A percentile compares a stretch with the other conserved stretches of the same genome.
Evolutionary conservation across 139 green algal species (phyloP).

Genomic region (Chlorella sorokiniana): DNA sequence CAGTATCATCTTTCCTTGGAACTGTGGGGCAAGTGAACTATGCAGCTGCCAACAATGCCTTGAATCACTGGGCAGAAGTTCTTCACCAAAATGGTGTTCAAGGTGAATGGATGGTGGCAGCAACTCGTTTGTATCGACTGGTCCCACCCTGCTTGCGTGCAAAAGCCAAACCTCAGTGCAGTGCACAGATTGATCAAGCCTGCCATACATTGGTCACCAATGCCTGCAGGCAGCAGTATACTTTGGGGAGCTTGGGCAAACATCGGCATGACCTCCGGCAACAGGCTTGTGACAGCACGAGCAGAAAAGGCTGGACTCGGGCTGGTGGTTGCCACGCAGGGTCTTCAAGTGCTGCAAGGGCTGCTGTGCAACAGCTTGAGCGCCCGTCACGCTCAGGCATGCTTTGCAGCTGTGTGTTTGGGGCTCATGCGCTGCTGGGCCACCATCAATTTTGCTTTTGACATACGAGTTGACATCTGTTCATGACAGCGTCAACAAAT

Average conservation of each 20-base stretch:
- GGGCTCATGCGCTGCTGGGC: too few species aligned
- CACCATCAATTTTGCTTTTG: background rate
- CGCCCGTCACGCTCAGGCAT: background rate
- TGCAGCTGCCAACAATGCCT: constrained; percentile 62
- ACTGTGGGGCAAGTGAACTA: constrained; percentile 67
- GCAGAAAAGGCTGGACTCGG: background rate
- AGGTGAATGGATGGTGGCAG: constrained; percentile 1
- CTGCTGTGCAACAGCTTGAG: background rate
- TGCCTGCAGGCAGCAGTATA: constrained; percentile 48
- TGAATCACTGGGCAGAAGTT: constrained; percentile 49
- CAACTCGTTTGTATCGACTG: too few species aligned
- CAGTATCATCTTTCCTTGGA: constrained; percentile 55
- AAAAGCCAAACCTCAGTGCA: background rate
- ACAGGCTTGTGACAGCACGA: background rate
- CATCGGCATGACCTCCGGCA: constrained; percentile 61
- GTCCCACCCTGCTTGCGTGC: too few species aligned
- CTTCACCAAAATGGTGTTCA: constrained; percentile 26
- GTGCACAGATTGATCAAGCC: background rate
- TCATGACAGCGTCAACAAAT: too few species aligned
- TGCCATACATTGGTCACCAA: too few species aligned
- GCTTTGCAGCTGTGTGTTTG: background rate
- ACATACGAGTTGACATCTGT: background rate
- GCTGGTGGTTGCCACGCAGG: background rate
- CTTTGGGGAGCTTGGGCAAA: constrained; percentile 80
- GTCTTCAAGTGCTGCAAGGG: background rate